Percentiles rank a stretch among this genome's conserved stretches.
phyloP scores from a whole-genome alignment of 495 filamentous ascomycete genomes.

The Neurospora sp. region DNA sequence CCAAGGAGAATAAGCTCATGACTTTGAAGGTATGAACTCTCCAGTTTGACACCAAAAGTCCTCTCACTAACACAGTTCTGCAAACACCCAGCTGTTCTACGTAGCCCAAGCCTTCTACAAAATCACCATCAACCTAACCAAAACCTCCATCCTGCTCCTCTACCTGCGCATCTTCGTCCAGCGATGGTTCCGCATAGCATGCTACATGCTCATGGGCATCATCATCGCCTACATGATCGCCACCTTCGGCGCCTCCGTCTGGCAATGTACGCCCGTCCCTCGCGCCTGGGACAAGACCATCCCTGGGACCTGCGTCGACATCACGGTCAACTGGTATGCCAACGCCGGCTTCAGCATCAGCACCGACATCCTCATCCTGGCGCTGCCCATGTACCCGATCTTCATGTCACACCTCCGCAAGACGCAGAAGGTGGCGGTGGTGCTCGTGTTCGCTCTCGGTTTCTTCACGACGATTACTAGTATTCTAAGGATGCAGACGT shows the following conservation, averaged over 20 bases:
- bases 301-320: slow-evolving; percentile 19
- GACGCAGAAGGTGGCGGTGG: slow-evolving; percentile 26
- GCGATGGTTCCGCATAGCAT: slow-evolving; percentile 10
- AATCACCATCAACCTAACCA: slow-evolving; percentile 21
- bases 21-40: slow-evolving; percentile 20
- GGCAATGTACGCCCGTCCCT: slow-evolving; percentile 21
- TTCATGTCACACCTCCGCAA: slow-evolving; percentile 21
- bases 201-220: slow-evolving; percentile 13
- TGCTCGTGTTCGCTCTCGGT: slow-evolving; percentile 27
- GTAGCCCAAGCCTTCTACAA: slow-evolving; percentile 23
- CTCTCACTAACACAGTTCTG: not conserved
- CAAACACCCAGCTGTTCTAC: slow-evolving; percentile 13
- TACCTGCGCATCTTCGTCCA: slow-evolving; percentile 23
- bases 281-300: slow-evolving; percentile 21
- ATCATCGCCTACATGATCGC: slow-evolving; percentile 18
- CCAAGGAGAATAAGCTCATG: slow-evolving; percentile 13
- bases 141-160: slow-evolving; percentile 21
- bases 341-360: slow-evolving; percentile 20
- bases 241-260: slow-evolving; percentile 14
- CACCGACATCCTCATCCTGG: slow-evolving; percentile 21
- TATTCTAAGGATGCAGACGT: slow-evolving; percentile 14
- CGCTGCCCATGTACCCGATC: slow-evolving; percentile 26
- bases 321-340: slow-evolving; percentile 16
- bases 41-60: not conserved
- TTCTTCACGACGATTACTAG: slow-evolving; percentile 16